Evolutionary conservation across 129 eudicot species (phyloP), one percentile per base, ranked within the genome.

Genomic region (Glebionis coronaria): DNA sequence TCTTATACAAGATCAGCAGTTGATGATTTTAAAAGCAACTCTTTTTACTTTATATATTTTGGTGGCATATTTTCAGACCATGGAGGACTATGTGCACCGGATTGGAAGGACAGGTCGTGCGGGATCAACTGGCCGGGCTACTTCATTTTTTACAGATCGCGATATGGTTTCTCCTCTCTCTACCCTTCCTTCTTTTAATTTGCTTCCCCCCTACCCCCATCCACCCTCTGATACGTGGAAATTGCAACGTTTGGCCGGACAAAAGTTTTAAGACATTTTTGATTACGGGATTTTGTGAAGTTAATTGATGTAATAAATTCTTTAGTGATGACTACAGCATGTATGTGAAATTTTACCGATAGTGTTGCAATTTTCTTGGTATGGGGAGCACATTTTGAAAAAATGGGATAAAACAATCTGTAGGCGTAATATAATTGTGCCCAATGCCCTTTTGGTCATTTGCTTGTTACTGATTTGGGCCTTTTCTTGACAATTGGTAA

Each of bases 51-150:
- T 50, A 57, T 51, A 12, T 68, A 50, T 69, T 74, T 45, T 61
- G 74, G 27, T 56, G 59, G 2, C 40, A 61, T 61, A 40, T 61
- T 38, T 46, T 66, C 69, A 88, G 96, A 81, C 92, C 12, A 88
- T 85, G 96, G 96, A 88, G 79, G 91, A 88, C 68, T 88, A 88
- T 38, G 87, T 88, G 79, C 96, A 83, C 75, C 87, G 96, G 25
- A 88, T 85, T 76, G 96, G 96, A 69, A 83, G 96, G 72, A 88
- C 96, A 3, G 96, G 96, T 40, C 96, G 92, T 60, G 92, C 96
- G 25, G 96, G 96, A 79, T 85, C 96, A 80, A 85, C 91, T 12
- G 96, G 92, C 76, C 84, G 79, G 72, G 96, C 96, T 62, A 85
- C 96, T 70, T 88, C 96, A 9, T 85, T 85, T 61, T 85, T 76